A percentile compares a stretch with the other conserved stretches of the same genome.
phyloP scores from a whole-genome alignment of 2,329 filamentous ascomycete species.

The Colletotrichum sublineola region DNA sequence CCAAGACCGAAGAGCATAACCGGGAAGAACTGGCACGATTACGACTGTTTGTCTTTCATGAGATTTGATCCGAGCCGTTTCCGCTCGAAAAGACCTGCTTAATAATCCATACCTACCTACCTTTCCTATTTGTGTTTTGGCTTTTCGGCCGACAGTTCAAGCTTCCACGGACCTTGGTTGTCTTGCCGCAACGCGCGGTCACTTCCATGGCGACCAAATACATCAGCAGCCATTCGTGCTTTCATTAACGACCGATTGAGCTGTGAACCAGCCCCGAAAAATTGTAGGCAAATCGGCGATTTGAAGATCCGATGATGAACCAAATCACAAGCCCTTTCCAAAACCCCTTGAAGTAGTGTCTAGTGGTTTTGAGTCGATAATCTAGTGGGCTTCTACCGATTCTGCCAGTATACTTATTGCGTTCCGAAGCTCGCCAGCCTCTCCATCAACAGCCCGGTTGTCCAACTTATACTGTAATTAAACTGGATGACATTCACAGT shows the following conservation, averaged over 20 bases:
- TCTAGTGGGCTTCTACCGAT: neutral
- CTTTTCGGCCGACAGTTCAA: neutral
- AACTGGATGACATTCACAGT: too few relatives aligned
- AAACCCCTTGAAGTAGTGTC: neutral
- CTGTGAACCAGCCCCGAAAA: neutral
- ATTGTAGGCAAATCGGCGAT: neutral
- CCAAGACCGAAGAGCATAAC: neutral
- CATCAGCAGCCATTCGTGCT: neutral
- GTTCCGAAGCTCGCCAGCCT: neutral
- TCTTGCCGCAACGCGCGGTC: neutral
- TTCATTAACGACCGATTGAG: neutral
- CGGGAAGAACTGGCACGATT: neutral
- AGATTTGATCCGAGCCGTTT: slow-evolving; percentile 6
- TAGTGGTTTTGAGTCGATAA: neutral
- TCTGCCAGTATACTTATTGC: neutral
- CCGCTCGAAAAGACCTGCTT: neutral
- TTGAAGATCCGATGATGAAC: neutral
- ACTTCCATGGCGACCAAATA: neutral
- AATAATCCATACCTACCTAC: neutral
- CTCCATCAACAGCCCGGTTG: neutral
- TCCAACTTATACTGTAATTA: neutral
- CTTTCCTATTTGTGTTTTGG: neutral
- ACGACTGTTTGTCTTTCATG: neutral
- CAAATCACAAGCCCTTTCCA: neutral
- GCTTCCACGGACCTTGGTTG: neutral